Base-by-base conservation (phyloP, 805 yeast genomes). In the Candida andamanensis region DNA sequence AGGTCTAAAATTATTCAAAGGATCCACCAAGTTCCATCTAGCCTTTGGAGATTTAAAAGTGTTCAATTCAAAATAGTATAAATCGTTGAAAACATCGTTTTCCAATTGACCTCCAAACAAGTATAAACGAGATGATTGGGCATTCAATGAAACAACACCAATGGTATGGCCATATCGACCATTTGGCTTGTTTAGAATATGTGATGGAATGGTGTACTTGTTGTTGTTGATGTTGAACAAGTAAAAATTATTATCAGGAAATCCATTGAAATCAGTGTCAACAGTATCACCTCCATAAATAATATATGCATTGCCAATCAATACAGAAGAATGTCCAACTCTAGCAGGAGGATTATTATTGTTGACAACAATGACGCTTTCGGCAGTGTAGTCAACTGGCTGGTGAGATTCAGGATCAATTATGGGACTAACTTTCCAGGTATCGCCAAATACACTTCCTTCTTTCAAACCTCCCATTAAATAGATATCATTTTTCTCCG, bases 271-370 rank as follows among this genome's bases (percentile, higher is more conserved):
- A 50, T 82, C 86, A 21, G 87, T 80, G 30, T 78, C 82, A 24
- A 79, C 83, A 1, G 97, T 92, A 54, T 92, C 98, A 49, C 99
- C 99, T 21, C 97, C 98, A 58, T 85, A 90, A 10, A 92, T 76
- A 27, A 92, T 87, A 49, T 81, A 92, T 1, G 97, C 97, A 51
- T 89, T 90, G 10, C 97, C 98, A 39, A 95, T 80, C 20, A 90
- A 68, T 7, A 89, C 83, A 2, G 95, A 73, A 5, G 95, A 85
- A 58, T 92, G 99, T 3, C 97, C 97, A 5, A 90, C 96, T 47
- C 98, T 78, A 20, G 97, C 96, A 13, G 95, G 90, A 2, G 97
- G 96, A 12, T 85, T 76, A 30, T 83, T 78, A 30, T 76, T 74
- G 39, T 83, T 84, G 38, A 82, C 85, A 21, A 58, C 59, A 33